phyloP scores from a whole-genome alignment of 2,329 filamentous ascomycete genomes.

The Orbilia oligospora region DNA sequence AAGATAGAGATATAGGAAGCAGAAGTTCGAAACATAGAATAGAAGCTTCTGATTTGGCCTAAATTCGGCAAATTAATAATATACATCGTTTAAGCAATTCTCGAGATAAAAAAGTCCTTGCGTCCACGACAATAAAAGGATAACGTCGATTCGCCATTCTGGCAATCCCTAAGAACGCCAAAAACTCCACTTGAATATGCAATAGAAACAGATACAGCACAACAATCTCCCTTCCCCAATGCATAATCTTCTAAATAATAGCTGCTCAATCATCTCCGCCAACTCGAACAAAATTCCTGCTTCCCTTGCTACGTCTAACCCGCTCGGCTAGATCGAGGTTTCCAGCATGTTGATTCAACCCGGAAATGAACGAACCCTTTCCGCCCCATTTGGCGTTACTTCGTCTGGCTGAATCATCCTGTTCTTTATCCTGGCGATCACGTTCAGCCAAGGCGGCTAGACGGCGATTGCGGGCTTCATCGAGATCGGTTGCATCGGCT shows the following conservation, averaged over 20 bases:
- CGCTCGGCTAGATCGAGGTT: slow-evolving; percentile 68
- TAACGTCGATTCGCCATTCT: slow-evolving; percentile 26
- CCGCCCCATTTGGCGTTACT: slow-evolving; percentile 75
- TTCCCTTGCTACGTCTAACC: slow-evolving; percentile 66
- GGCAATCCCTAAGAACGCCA: slow-evolving; percentile 21
- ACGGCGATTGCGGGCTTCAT: slow-evolving; percentile 78
- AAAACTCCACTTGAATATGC: slow-evolving; percentile 36
- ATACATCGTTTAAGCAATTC: slow-evolving; percentile 8
- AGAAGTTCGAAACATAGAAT: neutral
- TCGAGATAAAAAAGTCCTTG: neutral
- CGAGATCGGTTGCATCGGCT: slow-evolving; percentile 77
- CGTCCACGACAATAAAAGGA: neutral
- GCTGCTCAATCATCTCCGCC: slow-evolving; percentile 47
- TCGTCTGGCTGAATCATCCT: slow-evolving; percentile 76
- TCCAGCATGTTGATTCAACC: slow-evolving; percentile 73
- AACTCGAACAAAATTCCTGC: slow-evolving; percentile 56
- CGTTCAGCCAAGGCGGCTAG: slow-evolving; percentile 77
- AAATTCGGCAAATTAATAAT: slow-evolving; percentile 7
- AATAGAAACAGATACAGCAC: neutral
- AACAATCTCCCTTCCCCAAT: slow-evolving; percentile 4
- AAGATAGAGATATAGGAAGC: neutral
- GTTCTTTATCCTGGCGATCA: slow-evolving; percentile 76
- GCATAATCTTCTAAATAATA: slow-evolving; percentile 6
- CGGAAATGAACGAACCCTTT: slow-evolving; percentile 76
- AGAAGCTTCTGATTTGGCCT: slow-evolving; percentile 4